phyloP scores from a whole-genome alignment of 2,329 filamentous ascomycete species.

The Microsporum ferrugineum region DNA sequence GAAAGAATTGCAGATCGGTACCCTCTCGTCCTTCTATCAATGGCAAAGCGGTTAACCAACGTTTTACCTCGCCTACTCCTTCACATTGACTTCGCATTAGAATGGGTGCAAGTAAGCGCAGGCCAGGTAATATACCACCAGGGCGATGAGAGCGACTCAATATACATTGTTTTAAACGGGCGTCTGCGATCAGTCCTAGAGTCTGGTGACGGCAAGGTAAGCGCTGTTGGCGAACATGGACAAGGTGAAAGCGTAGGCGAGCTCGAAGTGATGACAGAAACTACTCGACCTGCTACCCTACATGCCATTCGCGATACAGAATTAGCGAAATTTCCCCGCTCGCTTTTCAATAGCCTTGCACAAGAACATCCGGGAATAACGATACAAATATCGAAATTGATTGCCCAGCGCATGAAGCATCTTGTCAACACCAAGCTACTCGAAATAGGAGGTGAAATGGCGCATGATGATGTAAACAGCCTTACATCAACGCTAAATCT shows the following conservation, averaged over 20 bases:
- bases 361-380: conserved; percentile 96
- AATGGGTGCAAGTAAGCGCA: conserved; percentile 95
- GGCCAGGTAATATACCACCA: conserved; percentile 92
- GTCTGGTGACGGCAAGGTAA: conserved; percentile 66
- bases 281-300: conserved; percentile 74
- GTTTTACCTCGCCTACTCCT: conserved; percentile 79
- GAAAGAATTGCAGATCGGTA: conserved; percentile 89
- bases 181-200: conserved; percentile 77
- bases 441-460: conserved; percentile 52
- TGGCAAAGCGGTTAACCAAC: conserved; percentile 88
- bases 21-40: conserved; percentile 81
- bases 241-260: conserved; percentile 97
- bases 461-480: conserved; percentile 40
- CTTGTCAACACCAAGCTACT: conserved; percentile 70
- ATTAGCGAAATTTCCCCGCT: conserved; percentile 88
- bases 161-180: conserved; percentile 94
- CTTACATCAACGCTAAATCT: conserved; percentile 81
- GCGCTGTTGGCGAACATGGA: conserved; percentile 81
- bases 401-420: conserved; percentile 85
- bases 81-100: conserved; percentile 94
- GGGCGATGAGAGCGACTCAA: conserved; percentile 90
- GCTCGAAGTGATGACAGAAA: conserved; percentile 92
- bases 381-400: conserved; percentile 98
- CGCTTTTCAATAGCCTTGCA: conserved; percentile 91
- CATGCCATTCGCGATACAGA: conserved; percentile 96